Conservation (phyloP, 495 filamentous ascomycete genomes). For the Tuber aestivum region DNA sequence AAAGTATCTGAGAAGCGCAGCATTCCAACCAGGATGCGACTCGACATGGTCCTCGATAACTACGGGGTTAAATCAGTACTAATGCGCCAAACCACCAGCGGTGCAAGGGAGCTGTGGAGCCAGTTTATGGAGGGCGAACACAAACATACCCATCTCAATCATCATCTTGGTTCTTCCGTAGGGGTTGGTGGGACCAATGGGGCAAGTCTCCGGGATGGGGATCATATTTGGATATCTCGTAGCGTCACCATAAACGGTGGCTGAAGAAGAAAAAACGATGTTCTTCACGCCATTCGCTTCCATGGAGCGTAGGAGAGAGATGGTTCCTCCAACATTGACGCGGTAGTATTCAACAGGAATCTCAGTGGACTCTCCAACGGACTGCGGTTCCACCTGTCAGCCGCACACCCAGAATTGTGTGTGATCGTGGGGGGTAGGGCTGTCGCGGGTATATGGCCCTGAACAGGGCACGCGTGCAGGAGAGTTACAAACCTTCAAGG, state of each 20-base stretch:
- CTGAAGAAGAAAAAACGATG: constrained; percentile 96
- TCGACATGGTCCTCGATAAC: constrained; percentile 88
- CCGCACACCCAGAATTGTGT: neutral
- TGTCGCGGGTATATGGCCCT: neutral
- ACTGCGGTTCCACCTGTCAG: constrained; percentile 50
- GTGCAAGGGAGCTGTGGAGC: neutral
- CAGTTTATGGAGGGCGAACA: neutral
- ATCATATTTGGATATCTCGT: constrained; percentile 97
- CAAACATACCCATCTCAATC: constrained; percentile 57
- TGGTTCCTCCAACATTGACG: constrained; percentile 90
- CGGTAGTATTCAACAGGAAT: constrained; percentile 96
- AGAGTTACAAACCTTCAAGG: constrained; percentile 70
- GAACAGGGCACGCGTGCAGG: neutral
- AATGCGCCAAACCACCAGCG: neutral
- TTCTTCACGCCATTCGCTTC: constrained; percentile 80
- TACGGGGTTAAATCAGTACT: constrained; percentile 11
- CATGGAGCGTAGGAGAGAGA: constrained; percentile 84
- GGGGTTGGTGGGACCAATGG: constrained; percentile 91
- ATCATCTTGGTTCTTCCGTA: constrained; percentile 93
- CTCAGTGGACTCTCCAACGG: constrained; percentile 91
- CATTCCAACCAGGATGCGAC: constrained; percentile 91
- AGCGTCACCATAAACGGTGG: constrained; percentile 96
- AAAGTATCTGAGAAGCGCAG: constrained; percentile 89
- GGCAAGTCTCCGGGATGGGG: constrained; percentile 94
- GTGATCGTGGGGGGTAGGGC: constrained; percentile 11